Evolutionary conservation across 352 stramenopile genomes (phyloP).

Genomic region (Globisporangium nagaii): DNA sequence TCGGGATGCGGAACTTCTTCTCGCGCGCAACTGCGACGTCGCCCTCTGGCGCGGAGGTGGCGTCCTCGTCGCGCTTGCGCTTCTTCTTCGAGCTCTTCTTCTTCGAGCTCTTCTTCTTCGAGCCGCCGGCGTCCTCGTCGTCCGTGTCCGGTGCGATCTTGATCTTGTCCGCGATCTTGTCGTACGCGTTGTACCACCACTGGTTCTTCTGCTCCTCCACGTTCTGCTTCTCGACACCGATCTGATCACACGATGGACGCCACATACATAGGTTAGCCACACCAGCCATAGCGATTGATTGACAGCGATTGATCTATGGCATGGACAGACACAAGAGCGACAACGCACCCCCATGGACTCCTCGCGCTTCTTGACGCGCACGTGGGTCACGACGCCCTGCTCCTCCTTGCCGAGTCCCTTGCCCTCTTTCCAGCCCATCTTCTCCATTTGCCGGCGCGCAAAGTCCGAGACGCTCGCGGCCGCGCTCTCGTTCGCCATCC

Average conservation of each 20-base stretch:
- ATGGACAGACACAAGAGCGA: neutral
- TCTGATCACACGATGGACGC: neutral
- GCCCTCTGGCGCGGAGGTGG: slow-evolving; percentile 11
- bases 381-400: slow-evolving; percentile 90
- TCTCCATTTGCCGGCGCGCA: slow-evolving; percentile 86
- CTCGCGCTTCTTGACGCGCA: slow-evolving; percentile 92
- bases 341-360: slow-evolving; percentile 80
- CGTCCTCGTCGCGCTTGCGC: slow-evolving; percentile 13
- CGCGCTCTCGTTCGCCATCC: slow-evolving; percentile 77
- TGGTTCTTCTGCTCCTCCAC: slow-evolving; percentile 64
- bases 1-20: slow-evolving; percentile 73
- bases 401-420: slow-evolving; percentile 95
- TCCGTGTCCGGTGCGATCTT: slow-evolving; percentile 66
- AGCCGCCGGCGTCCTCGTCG: slow-evolving; percentile 47
- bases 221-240: slow-evolving; percentile 81
- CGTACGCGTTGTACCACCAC: slow-evolving; percentile 88
- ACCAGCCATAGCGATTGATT: too few species aligned
- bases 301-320: too few species aligned
- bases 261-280: neutral
- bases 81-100: slow-evolving; percentile 42
- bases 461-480: slow-evolving; percentile 68
- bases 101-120: slow-evolving; percentile 51
- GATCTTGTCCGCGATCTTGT: slow-evolving; percentile 85
- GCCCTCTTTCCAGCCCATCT: slow-evolving; percentile 95
- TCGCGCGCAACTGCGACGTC: slow-evolving; percentile 20